Evolutionary conservation across 345 rosid genomes (phyloP).

Genomic region (Dimocarpus longan): DNA sequence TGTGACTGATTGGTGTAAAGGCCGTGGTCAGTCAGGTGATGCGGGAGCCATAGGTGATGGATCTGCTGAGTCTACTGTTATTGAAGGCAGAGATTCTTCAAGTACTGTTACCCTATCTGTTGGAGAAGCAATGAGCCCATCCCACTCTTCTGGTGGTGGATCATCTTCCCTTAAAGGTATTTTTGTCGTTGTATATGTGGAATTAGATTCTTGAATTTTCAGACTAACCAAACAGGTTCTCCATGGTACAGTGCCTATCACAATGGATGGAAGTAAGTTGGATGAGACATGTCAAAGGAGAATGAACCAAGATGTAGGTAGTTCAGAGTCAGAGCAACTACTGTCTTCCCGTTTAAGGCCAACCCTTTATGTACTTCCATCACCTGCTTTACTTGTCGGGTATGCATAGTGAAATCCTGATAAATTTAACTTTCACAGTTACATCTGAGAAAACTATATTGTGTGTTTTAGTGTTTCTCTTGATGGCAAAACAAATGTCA

Average conservation of each 20-base stretch:
- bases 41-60: slow-evolving; percentile 64
- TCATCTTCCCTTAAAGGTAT: slow-evolving; percentile 62
- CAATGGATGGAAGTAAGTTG: slow-evolving; percentile 60
- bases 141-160: slow-evolving; percentile 53
- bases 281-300: slow-evolving; percentile 77
- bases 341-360: slow-evolving; percentile 55
- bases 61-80: slow-evolving; percentile 69
- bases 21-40: slow-evolving; percentile 68
- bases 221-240: slow-evolving; percentile 12
- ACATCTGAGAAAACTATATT: not conserved
- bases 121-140: slow-evolving; percentile 66
- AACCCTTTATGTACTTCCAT: slow-evolving; percentile 79
- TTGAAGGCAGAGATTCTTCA: slow-evolving; percentile 73
- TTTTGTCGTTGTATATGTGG: slow-evolving; percentile 4
- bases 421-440: not conserved
- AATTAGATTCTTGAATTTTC: slow-evolving; percentile 18
- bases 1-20: slow-evolving; percentile 95
- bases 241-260: slow-evolving; percentile 38
- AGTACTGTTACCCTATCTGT: slow-evolving; percentile 44
- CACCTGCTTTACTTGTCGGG: slow-evolving; percentile 97
- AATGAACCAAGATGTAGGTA: slow-evolving; percentile 58
- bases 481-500: not conserved
- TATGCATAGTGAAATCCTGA: slow-evolving; percentile 31
- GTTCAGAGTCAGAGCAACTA: slow-evolving; percentile 70
- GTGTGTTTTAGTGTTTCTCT: not conserved